Percentiles rank a stretch among this genome's conserved stretches.
Conservation (phyloP, 129 eudicot species). For the Erigeron canadensis region DNA sequence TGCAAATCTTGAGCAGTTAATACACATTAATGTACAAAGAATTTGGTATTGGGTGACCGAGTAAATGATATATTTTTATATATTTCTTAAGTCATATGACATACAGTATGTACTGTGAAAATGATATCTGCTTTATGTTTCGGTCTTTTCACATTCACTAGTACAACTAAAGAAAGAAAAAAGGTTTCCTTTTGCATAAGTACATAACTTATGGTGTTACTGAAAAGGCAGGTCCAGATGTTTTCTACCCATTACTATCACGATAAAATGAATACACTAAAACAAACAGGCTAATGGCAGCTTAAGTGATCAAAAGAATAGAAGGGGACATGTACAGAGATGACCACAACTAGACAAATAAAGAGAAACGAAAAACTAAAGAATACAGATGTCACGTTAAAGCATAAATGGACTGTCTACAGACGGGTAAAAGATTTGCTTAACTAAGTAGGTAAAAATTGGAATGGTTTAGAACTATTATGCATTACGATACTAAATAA, state of each 20-base stretch:
- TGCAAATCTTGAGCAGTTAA: slow-evolving; percentile 23
- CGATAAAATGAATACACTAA: background rate
- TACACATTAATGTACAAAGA: slow-evolving; percentile 32
- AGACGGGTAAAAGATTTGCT: too few species aligned
- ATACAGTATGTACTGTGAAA: slow-evolving; percentile 16
- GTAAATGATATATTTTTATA: slow-evolving; percentile 13
- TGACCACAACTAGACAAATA: background rate
- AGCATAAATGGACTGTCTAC: too few species aligned
- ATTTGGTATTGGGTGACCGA: slow-evolving; percentile 7
- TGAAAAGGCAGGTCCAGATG: background rate
- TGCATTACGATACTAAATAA: too few species aligned
- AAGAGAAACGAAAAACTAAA: background rate
- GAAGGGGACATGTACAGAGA: background rate
- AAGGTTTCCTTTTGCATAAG: background rate
- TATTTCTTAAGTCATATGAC: slow-evolving; percentile 17
- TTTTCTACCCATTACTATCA: background rate
- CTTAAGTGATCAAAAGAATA: background rate
- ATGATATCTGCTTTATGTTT: slow-evolving; percentile 3
- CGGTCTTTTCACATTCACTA: background rate
- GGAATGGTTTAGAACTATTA: too few species aligned
- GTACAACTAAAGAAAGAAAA: background rate
- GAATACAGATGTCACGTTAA: background rate
- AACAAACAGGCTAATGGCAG: background rate
- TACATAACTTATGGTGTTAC: background rate
- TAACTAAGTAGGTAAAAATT: too few species aligned